Evolutionary conservation across 1,139 yeast species (phyloP).

Genomic region (Candida gigantensis): DNA sequence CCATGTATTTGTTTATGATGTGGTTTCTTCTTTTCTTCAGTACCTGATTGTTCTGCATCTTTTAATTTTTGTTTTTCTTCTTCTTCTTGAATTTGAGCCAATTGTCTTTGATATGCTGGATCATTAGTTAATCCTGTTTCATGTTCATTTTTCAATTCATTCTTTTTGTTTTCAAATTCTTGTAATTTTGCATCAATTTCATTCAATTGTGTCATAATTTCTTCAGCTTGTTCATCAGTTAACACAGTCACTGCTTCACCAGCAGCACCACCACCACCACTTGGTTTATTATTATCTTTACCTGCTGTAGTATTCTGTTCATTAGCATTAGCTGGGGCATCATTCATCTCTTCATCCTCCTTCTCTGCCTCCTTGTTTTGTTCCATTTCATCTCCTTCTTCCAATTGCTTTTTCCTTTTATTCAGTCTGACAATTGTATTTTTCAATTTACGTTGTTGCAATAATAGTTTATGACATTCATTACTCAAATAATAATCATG

Average conservation of each 20-base stretch:
- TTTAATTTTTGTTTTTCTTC: slow-evolving; percentile 16
- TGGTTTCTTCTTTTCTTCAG: slow-evolving; percentile 29
- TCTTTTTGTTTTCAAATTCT: slow-evolving; percentile 38
- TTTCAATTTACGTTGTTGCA: slow-evolving; percentile 48
- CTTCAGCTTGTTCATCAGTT: slow-evolving; percentile 35
- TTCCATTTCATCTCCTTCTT: slow-evolving; percentile 9
- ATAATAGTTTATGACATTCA: slow-evolving; percentile 49
- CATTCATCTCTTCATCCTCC: slow-evolving; percentile 1
- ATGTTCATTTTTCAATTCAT: slow-evolving; percentile 36
- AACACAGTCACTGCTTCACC: slow-evolving; percentile 30
- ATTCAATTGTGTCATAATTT: slow-evolving; percentile 33
- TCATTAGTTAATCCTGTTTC: slow-evolving; percentile 19
- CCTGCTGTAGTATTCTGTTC: background rate
- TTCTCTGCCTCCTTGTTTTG: slow-evolving; percentile 2
- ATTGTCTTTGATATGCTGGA: slow-evolving; percentile 12
- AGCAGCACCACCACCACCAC: too few species aligned
- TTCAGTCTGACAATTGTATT: slow-evolving; percentile 46
- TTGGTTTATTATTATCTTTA: slow-evolving; percentile 11
- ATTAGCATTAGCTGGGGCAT: background rate
- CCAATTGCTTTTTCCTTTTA: slow-evolving; percentile 36
- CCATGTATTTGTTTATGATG: slow-evolving; percentile 59
- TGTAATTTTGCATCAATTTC: slow-evolving; percentile 42
- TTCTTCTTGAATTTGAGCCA: slow-evolving; percentile 15
- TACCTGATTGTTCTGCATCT: slow-evolving; percentile 12
- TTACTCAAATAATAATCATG: slow-evolving; percentile 54